Base-by-base conservation (phyloP, 768 basidiomycete genomes). In the Kondoa malvinella region DNA sequence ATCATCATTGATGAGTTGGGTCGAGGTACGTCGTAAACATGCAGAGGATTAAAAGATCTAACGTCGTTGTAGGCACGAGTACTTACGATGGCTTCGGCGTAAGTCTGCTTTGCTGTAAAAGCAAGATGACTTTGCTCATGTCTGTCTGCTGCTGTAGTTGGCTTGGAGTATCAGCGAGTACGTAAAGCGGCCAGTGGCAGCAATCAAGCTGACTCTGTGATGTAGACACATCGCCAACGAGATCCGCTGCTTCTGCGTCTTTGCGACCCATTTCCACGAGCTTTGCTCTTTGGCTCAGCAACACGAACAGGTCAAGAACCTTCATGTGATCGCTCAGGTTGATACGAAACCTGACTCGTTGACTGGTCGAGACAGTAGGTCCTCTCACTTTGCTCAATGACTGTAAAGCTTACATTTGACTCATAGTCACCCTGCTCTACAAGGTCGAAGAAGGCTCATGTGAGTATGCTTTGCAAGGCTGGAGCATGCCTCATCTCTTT, bases 1-100 rank as follows among this genome's bases (percentile, higher is more conserved):
- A 87, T 99, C 69, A 94, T 99, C 74, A 97, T 99, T 62, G 95
- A 99, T 76, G 95, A 99, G 77, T 83, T 97, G 3, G 91, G 94
- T 32, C 81, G 92, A 79, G 92, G 92, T 3, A n/a, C n/a, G n/a
- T n/a, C n/a, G n/a, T n/a, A n/a, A n/a, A n/a, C n/a, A n/a, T n/a
- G n/a, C n/a, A n/a, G n/a, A n/a, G n/a, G n/a, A n/a, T n/a, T n/a
- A n/a, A n/a, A n/a, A n/a, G n/a, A n/a, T n/a, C n/a, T n/a, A n/a
- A n/a, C n/a, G n/a, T n/a, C n/a, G n/a, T n/a, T n/a, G n/a, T n/a
- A n/a, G n/a, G n/a, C n/a, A 72, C 92, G 0, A 95, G 92, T 0
- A 96, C 94, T 0, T 94, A 94, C 71, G 94, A 99, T 76, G 94
- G 94, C 3, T 96, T 96, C 73, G 94, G 92, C 3, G 82, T 99